Base-by-base conservation (phyloP, 352 stramenopile genomes). In the Phytopythium boreale region DNA sequence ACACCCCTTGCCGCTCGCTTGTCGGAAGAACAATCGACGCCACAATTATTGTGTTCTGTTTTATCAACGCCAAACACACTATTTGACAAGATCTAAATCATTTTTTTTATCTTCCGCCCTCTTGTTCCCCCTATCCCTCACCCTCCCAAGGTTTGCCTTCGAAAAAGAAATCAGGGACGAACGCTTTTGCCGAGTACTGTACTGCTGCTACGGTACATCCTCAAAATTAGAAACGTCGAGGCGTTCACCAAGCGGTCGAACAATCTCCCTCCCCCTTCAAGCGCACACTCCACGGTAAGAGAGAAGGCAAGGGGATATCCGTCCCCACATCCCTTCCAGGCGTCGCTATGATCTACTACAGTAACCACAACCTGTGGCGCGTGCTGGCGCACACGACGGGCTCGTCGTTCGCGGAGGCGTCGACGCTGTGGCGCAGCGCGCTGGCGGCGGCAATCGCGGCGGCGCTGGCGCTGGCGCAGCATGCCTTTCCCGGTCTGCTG, bases 331-430 rank as follows among this genome's bases (percentile, higher is more conserved):
- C n/a, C n/a, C n/a, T n/a, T n/a, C n/a, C n/a, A n/a, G 29, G 27
- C 44, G 26, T 27, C 44, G 10, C 7, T 2, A 82, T 82, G 75
- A 82, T 82, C 67, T 82, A 82, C 69, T 82, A 82, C 61, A 82
- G 67, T 63, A 76, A 78, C 60, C 69, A 62, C 60, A 52, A 58
- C 29, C 44, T 78, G 17, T 82, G 75, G 75, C 72, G 65, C 34
- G 55, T 82, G 26, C 56, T 82, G 53, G 69, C 70, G 46, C 65
- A 76, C 58, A 55, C 61, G 0, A 57, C 77, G 31, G 76, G 76
- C 12, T 84, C 76, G 0, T 61, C 76, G 1, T 67, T 84, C 56
- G 52, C 63, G 22, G 64, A 68, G 1, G 11, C 41, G 4, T 70
- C 76, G 55, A 77, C 72, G 12, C 52, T 81, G 0, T 37, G 44